Evolutionary conservation across 495 filamentous ascomycete species (phyloP).

Genomic region (Aspergillus wentii): DNA sequence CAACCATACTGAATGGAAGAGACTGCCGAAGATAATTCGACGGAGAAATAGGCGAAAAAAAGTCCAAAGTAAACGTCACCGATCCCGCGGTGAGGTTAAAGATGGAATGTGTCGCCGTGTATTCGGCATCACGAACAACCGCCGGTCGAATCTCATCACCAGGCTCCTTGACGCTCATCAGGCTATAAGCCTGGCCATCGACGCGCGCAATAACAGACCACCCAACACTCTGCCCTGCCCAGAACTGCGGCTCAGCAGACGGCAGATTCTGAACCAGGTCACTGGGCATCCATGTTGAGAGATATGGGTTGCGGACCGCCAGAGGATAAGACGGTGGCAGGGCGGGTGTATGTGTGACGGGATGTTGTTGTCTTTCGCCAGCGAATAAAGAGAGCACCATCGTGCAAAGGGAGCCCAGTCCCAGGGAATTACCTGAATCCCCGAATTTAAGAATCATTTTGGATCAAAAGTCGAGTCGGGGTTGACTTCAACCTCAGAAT

Average conservation of each 20-base stretch:
- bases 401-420: conserved; percentile 19
- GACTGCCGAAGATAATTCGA: conserved; percentile 78
- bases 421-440: conserved; percentile 12
- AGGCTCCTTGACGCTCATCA: conserved; percentile 37
- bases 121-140: conserved; percentile 32
- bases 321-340: conserved; percentile 45
- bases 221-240: conserved; percentile 41
- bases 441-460: conserved; percentile 23
- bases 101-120: conserved; percentile 42
- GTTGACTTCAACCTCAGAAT: neutral
- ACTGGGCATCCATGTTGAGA: conserved; percentile 44
- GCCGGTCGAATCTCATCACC: conserved; percentile 28
- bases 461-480: neutral
- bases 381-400: conserved; percentile 15
- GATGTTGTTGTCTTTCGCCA: conserved; percentile 4
- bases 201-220: conserved; percentile 47
- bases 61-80: conserved; percentile 45
- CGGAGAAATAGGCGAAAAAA: conserved; percentile 84
- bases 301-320: conserved; percentile 43
- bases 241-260: conserved; percentile 43
- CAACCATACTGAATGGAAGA: conserved; percentile 60
- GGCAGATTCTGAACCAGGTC: conserved; percentile 33
- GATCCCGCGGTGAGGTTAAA: conserved; percentile 39
- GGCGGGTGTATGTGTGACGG: conserved; percentile 19
- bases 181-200: conserved; percentile 40